These are phyloP conservation scores for Coemansia sp. DNA, from an alignment of 192 early-diverging fungal genomes.

Conservation along the genomic window DNA sequence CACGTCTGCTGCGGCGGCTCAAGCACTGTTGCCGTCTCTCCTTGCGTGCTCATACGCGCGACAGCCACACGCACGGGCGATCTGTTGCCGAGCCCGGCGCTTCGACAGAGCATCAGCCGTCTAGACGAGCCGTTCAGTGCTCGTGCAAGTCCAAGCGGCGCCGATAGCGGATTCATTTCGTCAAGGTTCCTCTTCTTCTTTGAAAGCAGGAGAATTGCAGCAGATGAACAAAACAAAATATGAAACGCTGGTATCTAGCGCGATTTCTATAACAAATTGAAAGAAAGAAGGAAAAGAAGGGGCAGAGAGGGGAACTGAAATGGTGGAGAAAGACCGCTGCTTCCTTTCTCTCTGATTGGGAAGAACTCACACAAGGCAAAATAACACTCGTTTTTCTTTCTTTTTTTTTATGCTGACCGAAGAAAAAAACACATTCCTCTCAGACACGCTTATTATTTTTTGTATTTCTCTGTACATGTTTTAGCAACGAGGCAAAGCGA, in stretches of 20 bases:
- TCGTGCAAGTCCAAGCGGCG: neutral
- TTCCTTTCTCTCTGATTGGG: too few species aligned
- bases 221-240: neutral
- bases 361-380: too few species aligned
- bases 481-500: too few species aligned
- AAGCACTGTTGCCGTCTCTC: slow-evolving; percentile 8
- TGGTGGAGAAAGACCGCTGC: neutral
- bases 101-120: slow-evolving; percentile 1
- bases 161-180: neutral
- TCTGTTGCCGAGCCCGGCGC: neutral
- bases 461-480: too few species aligned
- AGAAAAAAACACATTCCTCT: neutral
- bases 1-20: slow-evolving; percentile 8
- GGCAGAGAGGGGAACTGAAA: neutral
- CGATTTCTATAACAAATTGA: neutral
- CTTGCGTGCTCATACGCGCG: slow-evolving; percentile 14
- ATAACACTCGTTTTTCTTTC: too few species aligned
- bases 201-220: neutral
- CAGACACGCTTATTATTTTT: too few species aligned
- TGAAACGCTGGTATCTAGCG: neutral
- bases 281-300: neutral
- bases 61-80: neutral
- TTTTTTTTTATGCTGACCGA: neutral
- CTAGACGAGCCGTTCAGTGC: neutral
- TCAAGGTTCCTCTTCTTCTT: neutral